Evolutionary conservation across 2,329 filamentous ascomycete species (phyloP).

Genomic region (Colletotrichum tanaceti): DNA sequence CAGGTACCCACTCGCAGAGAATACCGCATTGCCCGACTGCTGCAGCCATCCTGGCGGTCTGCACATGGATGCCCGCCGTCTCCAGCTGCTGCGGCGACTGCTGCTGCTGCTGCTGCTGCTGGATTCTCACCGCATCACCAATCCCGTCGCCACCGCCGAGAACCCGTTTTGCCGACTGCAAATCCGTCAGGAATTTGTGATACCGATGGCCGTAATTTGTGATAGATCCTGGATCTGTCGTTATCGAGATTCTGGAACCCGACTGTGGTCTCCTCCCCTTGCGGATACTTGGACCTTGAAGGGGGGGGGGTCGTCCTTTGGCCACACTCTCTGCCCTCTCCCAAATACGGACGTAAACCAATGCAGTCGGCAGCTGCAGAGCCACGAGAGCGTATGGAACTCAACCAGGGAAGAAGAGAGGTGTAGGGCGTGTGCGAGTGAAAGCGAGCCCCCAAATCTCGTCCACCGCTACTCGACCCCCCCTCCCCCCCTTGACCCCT

Average conservation of each 20-base stretch:
- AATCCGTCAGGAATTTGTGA: conserved; percentile 8
- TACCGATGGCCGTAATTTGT: conserved; percentile 28
- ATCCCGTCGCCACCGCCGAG: not conserved
- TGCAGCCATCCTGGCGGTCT: not conserved
- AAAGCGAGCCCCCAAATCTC: not conserved
- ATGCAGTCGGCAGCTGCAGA: conserved; percentile 7
- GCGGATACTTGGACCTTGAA: too few species aligned
- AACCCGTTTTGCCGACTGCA: not conserved
- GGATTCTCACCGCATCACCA: not conserved
- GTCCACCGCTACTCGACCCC: conserved; percentile 27
- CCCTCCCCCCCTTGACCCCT: too few species aligned
- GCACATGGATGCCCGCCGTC: not conserved
- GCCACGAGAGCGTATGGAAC: conserved; percentile 9
- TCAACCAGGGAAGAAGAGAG: not conserved
- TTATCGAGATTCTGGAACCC: conserved; percentile 24
- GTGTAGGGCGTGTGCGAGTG: too few species aligned
- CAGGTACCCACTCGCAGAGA: not conserved
- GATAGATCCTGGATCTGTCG: conserved; percentile 28
- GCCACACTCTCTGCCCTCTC: too few species aligned
- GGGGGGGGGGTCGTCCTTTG: too few species aligned
- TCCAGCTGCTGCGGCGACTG: too few species aligned
- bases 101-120: too few species aligned
- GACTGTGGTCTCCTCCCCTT: not conserved
- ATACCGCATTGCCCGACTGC: not conserved
- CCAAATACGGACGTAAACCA: conserved; percentile 13